phyloP scores from a whole-genome alignment of 176 grass and related monocot species.

The Puccinellia tenuiflora region DNA sequence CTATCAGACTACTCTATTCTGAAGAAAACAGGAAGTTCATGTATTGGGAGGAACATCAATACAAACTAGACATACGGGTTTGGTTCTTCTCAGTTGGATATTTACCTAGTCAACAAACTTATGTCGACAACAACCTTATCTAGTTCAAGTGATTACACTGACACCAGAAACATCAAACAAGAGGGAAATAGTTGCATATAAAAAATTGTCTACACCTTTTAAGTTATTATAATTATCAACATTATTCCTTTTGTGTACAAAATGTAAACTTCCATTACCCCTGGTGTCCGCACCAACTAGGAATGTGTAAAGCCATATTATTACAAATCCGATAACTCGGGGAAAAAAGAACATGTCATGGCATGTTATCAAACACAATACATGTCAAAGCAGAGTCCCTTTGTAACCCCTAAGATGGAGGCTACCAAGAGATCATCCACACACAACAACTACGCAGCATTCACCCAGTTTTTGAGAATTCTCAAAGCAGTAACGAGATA shows the following conservation, averaged over 20 bases:
- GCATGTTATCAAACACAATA: not conserved
- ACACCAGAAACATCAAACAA: slow-evolving; percentile 13
- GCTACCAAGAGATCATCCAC: not conserved
- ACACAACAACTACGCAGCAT: not conserved
- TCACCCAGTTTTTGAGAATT: not conserved
- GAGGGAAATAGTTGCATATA: not conserved
- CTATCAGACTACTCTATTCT: slow-evolving; percentile 37
- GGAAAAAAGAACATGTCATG: not conserved
- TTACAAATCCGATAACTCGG: not conserved
- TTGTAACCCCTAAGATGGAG: not conserved
- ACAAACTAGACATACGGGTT: not conserved
- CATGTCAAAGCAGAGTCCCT: not conserved
- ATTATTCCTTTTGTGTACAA: not conserved
- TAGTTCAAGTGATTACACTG: not conserved
- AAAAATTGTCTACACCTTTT: not conserved
- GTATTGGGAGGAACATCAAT: not conserved
- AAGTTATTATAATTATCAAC: not conserved
- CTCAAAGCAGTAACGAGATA: not conserved
- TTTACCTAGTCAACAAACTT: slow-evolving; percentile 16
- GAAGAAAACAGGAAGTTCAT: not conserved
- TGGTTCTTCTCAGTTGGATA: not conserved
- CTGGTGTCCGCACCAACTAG: not conserved
- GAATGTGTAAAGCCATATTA: not conserved
- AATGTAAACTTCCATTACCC: not conserved
- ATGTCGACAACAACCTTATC: not conserved